Evolutionary conservation across 768 basidiomycete genomes (phyloP).

Genomic region (Boletus patriciae): DNA sequence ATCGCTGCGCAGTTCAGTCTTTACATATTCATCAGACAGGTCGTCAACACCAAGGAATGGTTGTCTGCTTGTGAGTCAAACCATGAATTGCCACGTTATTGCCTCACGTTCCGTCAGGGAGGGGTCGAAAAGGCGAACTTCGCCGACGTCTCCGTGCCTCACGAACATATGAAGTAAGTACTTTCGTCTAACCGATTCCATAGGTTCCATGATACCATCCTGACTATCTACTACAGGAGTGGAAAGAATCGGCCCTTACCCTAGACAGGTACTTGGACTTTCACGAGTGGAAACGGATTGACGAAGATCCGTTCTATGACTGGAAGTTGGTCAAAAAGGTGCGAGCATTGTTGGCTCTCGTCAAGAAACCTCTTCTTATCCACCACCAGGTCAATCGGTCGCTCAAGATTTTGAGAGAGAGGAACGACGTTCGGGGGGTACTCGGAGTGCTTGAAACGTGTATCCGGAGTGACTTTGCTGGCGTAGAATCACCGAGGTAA

Average conservation of each 20-base stretch:
- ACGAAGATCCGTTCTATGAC: constrained; percentile 91
- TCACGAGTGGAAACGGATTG: constrained; percentile 84
- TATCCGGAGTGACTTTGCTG: constrained; percentile 90
- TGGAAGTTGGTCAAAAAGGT: constrained; percentile 84
- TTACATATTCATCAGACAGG: constrained; percentile 85
- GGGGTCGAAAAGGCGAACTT: constrained; percentile 78
- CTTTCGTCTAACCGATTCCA: too few species aligned
- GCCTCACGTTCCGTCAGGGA: constrained; percentile 51
- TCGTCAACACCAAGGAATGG: constrained; percentile 95
- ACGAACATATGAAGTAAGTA: constrained; percentile 73
- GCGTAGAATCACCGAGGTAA: constrained; percentile 82
- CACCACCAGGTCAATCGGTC: constrained; percentile 68
- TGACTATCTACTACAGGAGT: constrained; percentile 52
- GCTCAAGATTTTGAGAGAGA: constrained; percentile 65
- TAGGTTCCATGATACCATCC: background rate
- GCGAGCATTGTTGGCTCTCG: background rate
- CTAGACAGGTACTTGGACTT: constrained; percentile 85
- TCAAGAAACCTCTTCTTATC: background rate
- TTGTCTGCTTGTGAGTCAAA: constrained; percentile 71
- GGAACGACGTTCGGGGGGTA: constrained; percentile 80
- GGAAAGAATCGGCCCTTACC: constrained; percentile 77
- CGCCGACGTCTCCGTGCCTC: constrained; percentile 75
- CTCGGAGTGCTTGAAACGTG: constrained; percentile 91
- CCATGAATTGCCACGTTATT: background rate
- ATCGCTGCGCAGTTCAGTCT: constrained; percentile 82